These are phyloP conservation scores for Alternaria gansuensis DNA, from an alignment of 2,329 filamentous ascomycete species.

Conservation along the genomic window DNA sequence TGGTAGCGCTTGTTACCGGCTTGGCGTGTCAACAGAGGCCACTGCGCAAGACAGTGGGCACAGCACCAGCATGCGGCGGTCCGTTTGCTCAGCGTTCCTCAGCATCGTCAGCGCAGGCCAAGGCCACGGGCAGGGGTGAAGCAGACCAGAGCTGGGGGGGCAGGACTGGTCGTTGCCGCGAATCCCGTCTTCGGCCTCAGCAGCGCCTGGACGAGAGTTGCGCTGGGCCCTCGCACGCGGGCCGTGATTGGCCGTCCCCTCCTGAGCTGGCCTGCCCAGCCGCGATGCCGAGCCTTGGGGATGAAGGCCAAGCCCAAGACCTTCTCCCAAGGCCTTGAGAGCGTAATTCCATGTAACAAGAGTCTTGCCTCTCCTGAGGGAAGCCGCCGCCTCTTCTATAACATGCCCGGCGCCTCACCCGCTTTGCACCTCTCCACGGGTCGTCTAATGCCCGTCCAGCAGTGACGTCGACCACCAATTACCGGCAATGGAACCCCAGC, in stretches of 20 bases:
- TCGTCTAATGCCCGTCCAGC: conserved; percentile 39
- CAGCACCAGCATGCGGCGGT: not conserved
- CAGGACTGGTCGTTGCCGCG: conserved; percentile 32
- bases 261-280: conserved; percentile 30
- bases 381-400: conserved; percentile 44
- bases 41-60: conserved; percentile 10
- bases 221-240: conserved; percentile 11
- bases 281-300: conserved; percentile 41
- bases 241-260: conserved; percentile 37
- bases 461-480: conserved; percentile 35
- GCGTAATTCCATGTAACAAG: conserved; percentile 45
- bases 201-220: conserved; percentile 22
- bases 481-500: conserved; percentile 47
- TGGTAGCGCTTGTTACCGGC: conserved; percentile 21
- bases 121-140: conserved; percentile 12
- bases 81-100: conserved; percentile 19
- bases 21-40: conserved; percentile 9
- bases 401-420: conserved; percentile 45
- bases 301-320: conserved; percentile 45
- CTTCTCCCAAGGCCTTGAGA: conserved; percentile 46
- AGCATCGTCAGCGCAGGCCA: conserved; percentile 23
- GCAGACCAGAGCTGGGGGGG: conserved; percentile 10
- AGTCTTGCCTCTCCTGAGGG: conserved; percentile 48
- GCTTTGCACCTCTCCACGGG: conserved; percentile 27
- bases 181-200: conserved; percentile 40